Percentiles rank a stretch among this genome's conserved stretches.
These are phyloP conservation scores for Crataegus laevigata DNA, from an alignment of 306 rosid species.

Conservation along the genomic window DNA sequence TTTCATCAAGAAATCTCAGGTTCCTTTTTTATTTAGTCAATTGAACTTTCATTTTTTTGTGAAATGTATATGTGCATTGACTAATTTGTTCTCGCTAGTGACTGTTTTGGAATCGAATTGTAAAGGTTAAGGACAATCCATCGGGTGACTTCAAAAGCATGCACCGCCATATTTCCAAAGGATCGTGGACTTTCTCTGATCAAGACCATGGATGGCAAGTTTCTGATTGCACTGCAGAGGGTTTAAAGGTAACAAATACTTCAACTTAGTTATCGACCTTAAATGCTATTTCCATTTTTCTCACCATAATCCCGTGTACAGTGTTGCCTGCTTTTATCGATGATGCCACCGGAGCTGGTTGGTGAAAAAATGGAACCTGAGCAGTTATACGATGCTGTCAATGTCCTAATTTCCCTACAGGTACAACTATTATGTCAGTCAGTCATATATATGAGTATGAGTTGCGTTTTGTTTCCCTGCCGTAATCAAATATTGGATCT, in stretches of 20 bases:
- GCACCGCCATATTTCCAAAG: slow-evolving; percentile 67
- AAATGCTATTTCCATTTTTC: neutral
- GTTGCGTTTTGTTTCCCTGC: no score
- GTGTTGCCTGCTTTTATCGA: slow-evolving; percentile 60
- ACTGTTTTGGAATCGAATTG: neutral
- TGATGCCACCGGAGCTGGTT: slow-evolving; percentile 45
- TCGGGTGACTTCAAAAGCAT: slow-evolving; percentile 49
- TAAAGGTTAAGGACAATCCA: slow-evolving; percentile 53
- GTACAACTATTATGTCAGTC: neutral
- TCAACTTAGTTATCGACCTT: no score
- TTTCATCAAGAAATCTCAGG: slow-evolving; percentile 67
- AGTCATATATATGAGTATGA: no score
- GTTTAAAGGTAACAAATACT: slow-evolving; percentile 42
- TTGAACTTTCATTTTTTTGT: no score
- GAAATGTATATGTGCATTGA: no score
- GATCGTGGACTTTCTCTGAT: slow-evolving; percentile 73
- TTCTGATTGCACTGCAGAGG: slow-evolving; percentile 79
- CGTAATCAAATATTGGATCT: no score
- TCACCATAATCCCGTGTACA: neutral
- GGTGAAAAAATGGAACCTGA: slow-evolving; percentile 57
- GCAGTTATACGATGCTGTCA: slow-evolving; percentile 43
- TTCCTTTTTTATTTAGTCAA: neutral
- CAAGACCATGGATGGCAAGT: slow-evolving; percentile 79
- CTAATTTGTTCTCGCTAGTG: no score
- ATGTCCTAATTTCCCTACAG: slow-evolving; percentile 35